Percentiles rank a stretch among this genome's conserved stretches.
These are phyloP conservation scores for Tuber aestivum DNA, from an alignment of 495 filamentous ascomycete genomes.

Conservation along the genomic window DNA sequence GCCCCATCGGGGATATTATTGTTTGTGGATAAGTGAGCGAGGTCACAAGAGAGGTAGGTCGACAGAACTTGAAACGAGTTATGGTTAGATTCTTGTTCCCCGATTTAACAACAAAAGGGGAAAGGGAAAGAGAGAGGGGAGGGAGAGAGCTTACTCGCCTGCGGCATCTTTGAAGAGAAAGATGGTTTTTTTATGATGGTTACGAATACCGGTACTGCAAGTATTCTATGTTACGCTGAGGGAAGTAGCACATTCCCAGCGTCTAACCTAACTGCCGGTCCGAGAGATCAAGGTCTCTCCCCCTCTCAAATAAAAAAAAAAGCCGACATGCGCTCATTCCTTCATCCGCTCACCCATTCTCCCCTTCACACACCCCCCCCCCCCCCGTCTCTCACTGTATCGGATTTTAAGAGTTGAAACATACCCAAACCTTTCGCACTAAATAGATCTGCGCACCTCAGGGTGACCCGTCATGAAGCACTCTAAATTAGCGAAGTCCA, in stretches of 20 bases:
- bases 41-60: neutral
- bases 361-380: neutral
- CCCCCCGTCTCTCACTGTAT: neutral
- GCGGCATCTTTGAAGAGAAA: neutral
- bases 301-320: neutral
- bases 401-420: neutral
- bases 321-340: neutral
- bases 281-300: neutral
- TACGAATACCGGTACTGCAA: neutral
- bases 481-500: slow-evolving; percentile 37
- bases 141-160: neutral
- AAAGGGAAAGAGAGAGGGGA: neutral
- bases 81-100: neutral
- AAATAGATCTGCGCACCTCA: slow-evolving; percentile 37
- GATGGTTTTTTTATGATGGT: neutral
- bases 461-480: slow-evolving; percentile 21
- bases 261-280: neutral
- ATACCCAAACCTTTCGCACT: slow-evolving; percentile 17
- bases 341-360: neutral
- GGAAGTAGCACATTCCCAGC: neutral
- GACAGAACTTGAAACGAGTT: neutral
- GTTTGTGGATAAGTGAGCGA: slow-evolving; percentile 1
- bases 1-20: neutral
- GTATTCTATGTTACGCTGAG: neutral
- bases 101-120: neutral